phyloP scores from a whole-genome alignment of 2,329 filamentous ascomycete species.

The Penicillium janthinellum region DNA sequence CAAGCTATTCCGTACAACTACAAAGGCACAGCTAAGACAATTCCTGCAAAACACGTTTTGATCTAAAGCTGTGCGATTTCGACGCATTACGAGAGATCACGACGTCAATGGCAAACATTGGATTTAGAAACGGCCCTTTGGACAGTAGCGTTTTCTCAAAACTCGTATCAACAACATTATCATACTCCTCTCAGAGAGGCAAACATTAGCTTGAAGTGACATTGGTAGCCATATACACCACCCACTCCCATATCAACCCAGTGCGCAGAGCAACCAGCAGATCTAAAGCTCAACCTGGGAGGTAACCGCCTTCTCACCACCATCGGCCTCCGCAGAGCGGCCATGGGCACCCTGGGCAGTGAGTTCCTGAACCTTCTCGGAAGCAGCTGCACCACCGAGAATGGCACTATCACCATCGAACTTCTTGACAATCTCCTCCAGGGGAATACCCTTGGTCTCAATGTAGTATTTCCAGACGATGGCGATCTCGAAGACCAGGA shows the following conservation, averaged over 20 bases:
- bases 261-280: not conserved
- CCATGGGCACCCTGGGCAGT: not conserved
- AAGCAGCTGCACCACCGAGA: slow-evolving; percentile 16
- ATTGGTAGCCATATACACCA: not conserved
- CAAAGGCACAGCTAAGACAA: not conserved
- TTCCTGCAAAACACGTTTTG: not conserved
- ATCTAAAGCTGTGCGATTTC: not conserved
- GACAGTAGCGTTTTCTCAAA: not conserved
- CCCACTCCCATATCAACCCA: not conserved
- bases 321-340: not conserved
- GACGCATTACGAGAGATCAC: not conserved
- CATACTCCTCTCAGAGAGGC: not conserved
- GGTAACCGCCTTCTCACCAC: slow-evolving; percentile 16
- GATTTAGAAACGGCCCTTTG: not conserved
- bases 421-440: slow-evolving; percentile 34
- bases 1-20: not conserved
- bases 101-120: not conserved
- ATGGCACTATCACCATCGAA: slow-evolving; percentile 29
- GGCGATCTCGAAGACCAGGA: slow-evolving; percentile 33
- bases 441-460: slow-evolving; percentile 36
- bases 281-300: slow-evolving; percentile 13
- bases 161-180: not conserved
- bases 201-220: not conserved
- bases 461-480: slow-evolving; percentile 42
- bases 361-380: slow-evolving; percentile 16